Percentiles rank a stretch among this genome's conserved stretches.
Evolutionary conservation across 1,139 yeast species (phyloP).

Genomic region (Scheffersomyces lignicola): DNA sequence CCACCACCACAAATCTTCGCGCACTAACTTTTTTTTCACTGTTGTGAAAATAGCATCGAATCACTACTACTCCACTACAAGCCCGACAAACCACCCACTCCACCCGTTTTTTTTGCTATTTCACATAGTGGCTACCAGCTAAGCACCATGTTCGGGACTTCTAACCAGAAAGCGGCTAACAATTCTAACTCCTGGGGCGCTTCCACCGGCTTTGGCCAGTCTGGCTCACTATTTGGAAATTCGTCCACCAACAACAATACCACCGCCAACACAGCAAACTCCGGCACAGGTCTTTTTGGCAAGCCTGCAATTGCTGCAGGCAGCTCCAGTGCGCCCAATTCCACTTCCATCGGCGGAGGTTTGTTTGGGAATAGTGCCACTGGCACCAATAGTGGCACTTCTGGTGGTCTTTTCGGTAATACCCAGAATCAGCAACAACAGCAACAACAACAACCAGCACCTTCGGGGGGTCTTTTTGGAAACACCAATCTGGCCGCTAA

Average conservation of each 20-base stretch:
- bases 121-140: no score
- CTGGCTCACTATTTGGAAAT: constrained; percentile 18
- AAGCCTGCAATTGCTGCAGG: constrained; percentile 9
- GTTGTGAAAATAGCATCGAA: no score
- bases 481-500: constrained; percentile 11
- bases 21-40: no score
- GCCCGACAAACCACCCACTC: no score
- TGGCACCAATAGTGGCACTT: constrained; percentile 9
- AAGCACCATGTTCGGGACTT: constrained; percentile 4
- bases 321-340: constrained; percentile 6
- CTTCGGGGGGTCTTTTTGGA: constrained; percentile 31
- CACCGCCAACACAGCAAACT: constrained; percentile 6
- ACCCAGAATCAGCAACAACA: constrained; percentile 4
- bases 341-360: constrained; percentile 10
- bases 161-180: constrained; percentile 1
- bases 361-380: constrained; percentile 14
- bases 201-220: constrained; percentile 23
- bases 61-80: no score
- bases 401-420: constrained; percentile 19
- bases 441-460: constrained; percentile 8
- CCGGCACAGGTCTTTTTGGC: constrained; percentile 17
- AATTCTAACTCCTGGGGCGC: constrained; percentile 23
- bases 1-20: no score
- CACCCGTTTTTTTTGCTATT: no score
- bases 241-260: constrained; percentile 8